phyloP scores from a whole-genome alignment of 2,329 filamentous ascomycete genomes.

The Verticillium zaregamsianum region DNA sequence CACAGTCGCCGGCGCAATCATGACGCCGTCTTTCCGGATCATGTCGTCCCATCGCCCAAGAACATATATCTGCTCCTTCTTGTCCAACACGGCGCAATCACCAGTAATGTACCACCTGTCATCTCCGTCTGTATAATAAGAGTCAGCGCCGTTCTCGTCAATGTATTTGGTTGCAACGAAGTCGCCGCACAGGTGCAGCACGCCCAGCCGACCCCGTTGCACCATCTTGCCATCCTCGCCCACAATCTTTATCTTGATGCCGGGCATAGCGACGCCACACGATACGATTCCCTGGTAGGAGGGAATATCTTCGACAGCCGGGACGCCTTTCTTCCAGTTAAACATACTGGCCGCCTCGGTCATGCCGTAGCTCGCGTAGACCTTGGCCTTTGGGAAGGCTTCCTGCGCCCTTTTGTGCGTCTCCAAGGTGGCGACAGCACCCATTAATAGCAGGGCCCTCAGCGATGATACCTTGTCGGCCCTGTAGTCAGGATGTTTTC shows the following conservation, averaged over 20 bases:
- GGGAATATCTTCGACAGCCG: background rate
- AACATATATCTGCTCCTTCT: background rate
- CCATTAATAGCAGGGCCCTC: background rate
- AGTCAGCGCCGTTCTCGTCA: background rate
- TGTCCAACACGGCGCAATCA: constrained; percentile 1
- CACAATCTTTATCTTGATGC: constrained; percentile 1
- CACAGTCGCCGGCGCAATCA: background rate
- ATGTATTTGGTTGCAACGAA: background rate
- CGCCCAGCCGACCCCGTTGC: background rate
- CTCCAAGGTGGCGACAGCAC: background rate
- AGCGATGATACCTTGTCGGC: background rate
- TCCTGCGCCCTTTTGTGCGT: background rate
- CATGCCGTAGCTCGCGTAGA: background rate
- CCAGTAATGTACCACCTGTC: background rate
- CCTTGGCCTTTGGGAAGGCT: background rate
- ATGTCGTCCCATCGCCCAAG: background rate
- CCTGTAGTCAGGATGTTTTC: background rate
- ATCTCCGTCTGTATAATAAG: background rate
- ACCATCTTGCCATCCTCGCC: background rate
- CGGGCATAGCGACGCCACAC: background rate
- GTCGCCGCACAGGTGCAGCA: background rate
- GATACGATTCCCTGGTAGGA: background rate
- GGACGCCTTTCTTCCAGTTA: background rate
- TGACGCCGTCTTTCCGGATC: background rate
- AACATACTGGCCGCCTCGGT: constrained; percentile 1